These are phyloP conservation scores for Gomphus bonarii DNA, from an alignment of 1,284 basidiomycete genomes.

Conservation along the genomic window DNA sequence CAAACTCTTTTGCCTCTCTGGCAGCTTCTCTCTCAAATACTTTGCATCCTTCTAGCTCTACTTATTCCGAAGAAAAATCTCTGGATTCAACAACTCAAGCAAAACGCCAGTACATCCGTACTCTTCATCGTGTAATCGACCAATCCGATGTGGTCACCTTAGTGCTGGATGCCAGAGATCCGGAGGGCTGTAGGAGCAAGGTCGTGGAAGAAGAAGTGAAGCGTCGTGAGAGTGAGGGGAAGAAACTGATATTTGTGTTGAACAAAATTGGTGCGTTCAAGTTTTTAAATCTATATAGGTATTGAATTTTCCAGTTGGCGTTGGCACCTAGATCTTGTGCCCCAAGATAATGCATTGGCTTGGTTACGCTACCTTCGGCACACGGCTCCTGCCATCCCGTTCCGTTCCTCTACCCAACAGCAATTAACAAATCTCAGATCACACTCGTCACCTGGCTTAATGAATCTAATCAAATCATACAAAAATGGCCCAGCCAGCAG, in stretches of 20 bases:
- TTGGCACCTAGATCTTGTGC: slow-evolving; percentile 66
- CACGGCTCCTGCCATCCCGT: slow-evolving; percentile 88
- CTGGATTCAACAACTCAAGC: slow-evolving; percentile 44
- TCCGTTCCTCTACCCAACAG: slow-evolving; percentile 76
- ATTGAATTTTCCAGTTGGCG: neutral
- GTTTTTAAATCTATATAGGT: neutral
- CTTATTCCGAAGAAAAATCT: slow-evolving; percentile 13
- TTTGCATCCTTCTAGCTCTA: slow-evolving; percentile 23
- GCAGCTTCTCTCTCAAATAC: slow-evolving; percentile 26
- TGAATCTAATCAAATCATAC: slow-evolving; percentile 89
- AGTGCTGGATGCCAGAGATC: slow-evolving; percentile 86
- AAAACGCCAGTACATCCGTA: slow-evolving; percentile 60
- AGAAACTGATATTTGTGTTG: slow-evolving; percentile 80
- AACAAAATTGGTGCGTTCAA: slow-evolving; percentile 79
- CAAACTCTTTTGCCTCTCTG: slow-evolving; percentile 46
- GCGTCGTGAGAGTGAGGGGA: slow-evolving; percentile 74
- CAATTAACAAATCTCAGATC: slow-evolving; percentile 77
- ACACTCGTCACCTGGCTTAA: slow-evolving; percentile 67
- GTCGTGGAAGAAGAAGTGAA: slow-evolving; percentile 88
- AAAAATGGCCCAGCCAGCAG: slow-evolving; percentile 55
- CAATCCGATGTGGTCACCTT: slow-evolving; percentile 85
- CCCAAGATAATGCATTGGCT: slow-evolving; percentile 77
- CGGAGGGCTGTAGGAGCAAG: slow-evolving; percentile 78
- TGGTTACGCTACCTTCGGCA: slow-evolving; percentile 91
- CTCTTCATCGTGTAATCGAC: slow-evolving; percentile 87